Evolutionary conservation across 1,284 basidiomycete species (phyloP), one percentile per base, ranked within the genome.

Genomic region (Trichosporon sp.): DNA sequence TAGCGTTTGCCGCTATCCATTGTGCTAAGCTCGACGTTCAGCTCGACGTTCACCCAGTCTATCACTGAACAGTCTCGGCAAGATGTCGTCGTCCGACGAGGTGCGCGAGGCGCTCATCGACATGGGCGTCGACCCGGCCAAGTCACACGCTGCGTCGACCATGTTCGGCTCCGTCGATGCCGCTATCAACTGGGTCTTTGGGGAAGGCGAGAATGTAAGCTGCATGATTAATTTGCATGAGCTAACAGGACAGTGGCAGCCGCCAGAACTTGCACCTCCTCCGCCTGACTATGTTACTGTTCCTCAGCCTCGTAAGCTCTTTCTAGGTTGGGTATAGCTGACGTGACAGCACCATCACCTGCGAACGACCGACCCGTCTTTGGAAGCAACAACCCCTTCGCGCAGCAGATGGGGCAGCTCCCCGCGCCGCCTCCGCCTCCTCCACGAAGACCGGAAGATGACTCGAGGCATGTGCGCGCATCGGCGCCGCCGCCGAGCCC

Each of bases 171-270:
- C 58, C 4, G 65, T 71, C 14, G 75, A 75, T 14, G 70, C 76
- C 11, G 77, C 77, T 25, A 70, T 73, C 62, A 74, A 79, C 61
- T 79, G 77, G 77, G 75, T 74, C 59, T 79, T 76, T 61, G 73
- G 76, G n/a, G 73, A 72, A 19, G 77, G 76, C 9, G 62, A 63
- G 31, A 69, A 69, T 52, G 76, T 77, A 54, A 67, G 75, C 69
- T 27, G n/a, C 3, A 1, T 10, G 6, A 9, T 60, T 4, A 25
- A 1, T 2, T 23, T 25, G 32, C 34, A 6, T 52, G 4, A 29
- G 25, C 49, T 54, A 14, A 54, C 49, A 54, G 25, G n/a, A 10
- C 57, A 40, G 34, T 56, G 56, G 56, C 49, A 54, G 25, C 49
- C 49, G 14, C 40, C 40, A 44, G 40, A 19, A 29, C 25, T 31